These are phyloP conservation scores for Ceratonia siliqua DNA, from an alignment of 306 rosid genomes.

Conservation along the genomic window DNA sequence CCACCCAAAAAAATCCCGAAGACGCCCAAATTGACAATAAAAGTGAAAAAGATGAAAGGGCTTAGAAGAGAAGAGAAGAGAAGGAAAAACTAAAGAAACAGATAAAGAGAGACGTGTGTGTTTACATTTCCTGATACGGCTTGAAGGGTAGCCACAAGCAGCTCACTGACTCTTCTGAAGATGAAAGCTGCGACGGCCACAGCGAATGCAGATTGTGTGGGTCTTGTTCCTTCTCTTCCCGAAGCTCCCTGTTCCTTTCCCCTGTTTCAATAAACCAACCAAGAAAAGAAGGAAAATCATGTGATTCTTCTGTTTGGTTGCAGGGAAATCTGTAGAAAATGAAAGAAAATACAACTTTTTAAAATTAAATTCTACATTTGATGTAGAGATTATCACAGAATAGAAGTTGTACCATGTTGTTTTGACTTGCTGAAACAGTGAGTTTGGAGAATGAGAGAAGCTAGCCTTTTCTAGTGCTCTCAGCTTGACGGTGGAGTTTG, in stretches of 20 bases:
- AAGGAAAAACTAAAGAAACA: neutral
- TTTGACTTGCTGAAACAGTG: neutral
- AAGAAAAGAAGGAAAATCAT: neutral
- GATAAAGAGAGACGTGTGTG: neutral
- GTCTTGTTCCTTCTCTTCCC: slow-evolving; percentile 80
- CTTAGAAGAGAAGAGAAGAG: neutral
- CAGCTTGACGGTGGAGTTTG: no score
- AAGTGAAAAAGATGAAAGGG: neutral
- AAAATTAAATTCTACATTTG: no score
- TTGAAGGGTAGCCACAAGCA: slow-evolving; percentile 64
- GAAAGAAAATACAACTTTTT: neutral
- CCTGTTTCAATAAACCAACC: slow-evolving; percentile 30
- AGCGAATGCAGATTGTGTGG: slow-evolving; percentile 64
- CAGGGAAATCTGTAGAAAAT: neutral
- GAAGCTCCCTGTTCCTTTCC: slow-evolving; percentile 69
- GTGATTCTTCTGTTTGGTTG: neutral
- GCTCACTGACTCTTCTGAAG: slow-evolving; percentile 66
- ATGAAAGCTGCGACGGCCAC: slow-evolving; percentile 73
- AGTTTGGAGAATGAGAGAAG: neutral
- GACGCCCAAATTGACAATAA: no score
- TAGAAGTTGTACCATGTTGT: neutral
- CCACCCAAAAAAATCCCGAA: neutral
- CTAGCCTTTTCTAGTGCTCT: no score
- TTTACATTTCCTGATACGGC: slow-evolving; percentile 61
- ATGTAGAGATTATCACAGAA: no score